phyloP scores from a whole-genome alignment of 805 yeast genomes.

The Candida hispaniensis region DNA sequence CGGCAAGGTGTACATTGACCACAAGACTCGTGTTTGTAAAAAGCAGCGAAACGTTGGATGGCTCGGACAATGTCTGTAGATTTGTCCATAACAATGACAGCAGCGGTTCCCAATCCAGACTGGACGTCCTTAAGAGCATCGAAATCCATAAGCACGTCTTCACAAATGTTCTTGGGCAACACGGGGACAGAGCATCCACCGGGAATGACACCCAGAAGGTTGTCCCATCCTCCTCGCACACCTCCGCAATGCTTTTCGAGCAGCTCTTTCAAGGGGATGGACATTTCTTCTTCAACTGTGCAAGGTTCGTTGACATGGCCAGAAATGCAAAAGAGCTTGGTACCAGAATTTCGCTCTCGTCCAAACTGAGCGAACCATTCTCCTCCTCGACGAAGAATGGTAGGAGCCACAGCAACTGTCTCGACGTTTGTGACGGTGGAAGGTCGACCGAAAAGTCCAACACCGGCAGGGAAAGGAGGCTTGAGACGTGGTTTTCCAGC shows the following conservation, averaged over 20 bases:
- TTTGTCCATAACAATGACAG: conserved; percentile 84
- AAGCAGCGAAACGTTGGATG: conserved; percentile 72
- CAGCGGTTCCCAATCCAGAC: conserved; percentile 86
- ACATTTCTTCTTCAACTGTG: conserved; percentile 91
- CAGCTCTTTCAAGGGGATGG: conserved; percentile 71
- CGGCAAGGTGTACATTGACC: conserved; percentile 94
- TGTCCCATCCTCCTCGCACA: conserved; percentile 87
- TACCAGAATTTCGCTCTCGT: conserved; percentile 74
- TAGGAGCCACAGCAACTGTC: conserved; percentile 83
- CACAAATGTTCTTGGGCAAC: conserved; percentile 57
- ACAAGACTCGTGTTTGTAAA: conserved; percentile 86
- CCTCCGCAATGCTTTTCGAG: conserved; percentile 88
- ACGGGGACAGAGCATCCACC: conserved; percentile 87
- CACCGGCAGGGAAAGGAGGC: conserved; percentile 95
- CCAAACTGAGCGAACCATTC: conserved; percentile 80
- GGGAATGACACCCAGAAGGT: conserved; percentile 75
- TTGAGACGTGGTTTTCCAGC: conserved; percentile 89
- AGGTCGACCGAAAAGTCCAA: conserved; percentile 84
- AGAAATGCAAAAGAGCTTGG: conserved; percentile 74
- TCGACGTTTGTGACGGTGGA: conserved; percentile 86
- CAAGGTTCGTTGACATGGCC: conserved; percentile 90
- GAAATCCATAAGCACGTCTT: conserved; percentile 69
- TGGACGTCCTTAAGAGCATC: conserved; percentile 80
- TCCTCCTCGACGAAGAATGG: conserved; percentile 81
- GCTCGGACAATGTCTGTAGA: conserved; percentile 76